Conservation (phyloP, 441 rosid species). For the Gossypium laxum region DNA sequence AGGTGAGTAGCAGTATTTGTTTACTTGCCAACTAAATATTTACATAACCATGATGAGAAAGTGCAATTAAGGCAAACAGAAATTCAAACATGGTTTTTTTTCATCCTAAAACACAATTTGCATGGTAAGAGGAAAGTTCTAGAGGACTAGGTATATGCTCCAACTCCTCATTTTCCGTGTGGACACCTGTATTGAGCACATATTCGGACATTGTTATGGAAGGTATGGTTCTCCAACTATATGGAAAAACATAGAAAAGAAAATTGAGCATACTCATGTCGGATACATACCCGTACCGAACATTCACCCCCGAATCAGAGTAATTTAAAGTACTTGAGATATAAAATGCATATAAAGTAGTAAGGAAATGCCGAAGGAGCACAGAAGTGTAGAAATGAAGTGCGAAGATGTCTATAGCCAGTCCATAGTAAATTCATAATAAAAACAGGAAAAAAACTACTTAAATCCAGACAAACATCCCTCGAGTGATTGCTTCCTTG, state of each 20-base stretch:
- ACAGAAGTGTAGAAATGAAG: neutral
- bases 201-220: neutral
- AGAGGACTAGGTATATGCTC: neutral
- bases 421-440: neutral
- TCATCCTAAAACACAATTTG: neutral
- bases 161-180: neutral
- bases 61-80: neutral
- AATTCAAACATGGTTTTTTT: neutral
- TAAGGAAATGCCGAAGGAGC: neutral
- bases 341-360: neutral
- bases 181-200: neutral
- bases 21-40: neutral
- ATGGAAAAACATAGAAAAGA: neutral
- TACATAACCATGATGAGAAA: neutral
- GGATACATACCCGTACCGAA: neutral
- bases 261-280: neutral
- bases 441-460: neutral
- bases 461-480: neutral
- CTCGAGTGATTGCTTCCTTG: conserved; percentile 24
- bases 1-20: neutral
- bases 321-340: neutral
- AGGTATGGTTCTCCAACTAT: neutral
- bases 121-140: neutral
- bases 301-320: neutral
- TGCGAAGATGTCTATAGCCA: neutral